phyloP scores from a whole-genome alignment of 1,284 basidiomycete species.

The Papiliotrema nemorosa region DNA sequence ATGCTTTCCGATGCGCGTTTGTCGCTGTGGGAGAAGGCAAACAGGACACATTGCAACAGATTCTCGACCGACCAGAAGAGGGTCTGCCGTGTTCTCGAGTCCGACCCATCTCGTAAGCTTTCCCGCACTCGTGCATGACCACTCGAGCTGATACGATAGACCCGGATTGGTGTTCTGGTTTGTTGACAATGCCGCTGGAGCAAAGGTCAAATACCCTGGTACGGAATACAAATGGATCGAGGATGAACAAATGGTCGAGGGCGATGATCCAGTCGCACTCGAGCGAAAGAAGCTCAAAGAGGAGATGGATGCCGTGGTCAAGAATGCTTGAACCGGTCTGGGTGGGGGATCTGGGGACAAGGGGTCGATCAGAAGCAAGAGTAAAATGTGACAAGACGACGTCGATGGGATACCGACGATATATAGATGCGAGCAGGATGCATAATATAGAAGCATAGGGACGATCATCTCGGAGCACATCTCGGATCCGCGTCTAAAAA shows the following conservation, averaged over 20 bases:
- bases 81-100: conserved; percentile 82
- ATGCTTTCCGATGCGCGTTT: conserved; percentile 81
- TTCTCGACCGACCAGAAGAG: conserved; percentile 76
- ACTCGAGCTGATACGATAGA: conserved; percentile 14
- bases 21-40: conserved; percentile 82
- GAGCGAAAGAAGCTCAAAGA: conserved; percentile 37
- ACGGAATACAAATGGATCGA: conserved; percentile 47
- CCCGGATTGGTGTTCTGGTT: conserved; percentile 91
- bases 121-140: not conserved
- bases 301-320: conserved; percentile 42
- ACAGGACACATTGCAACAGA: conserved; percentile 66
- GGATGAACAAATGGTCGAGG: conserved; percentile 14
- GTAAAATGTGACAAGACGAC: no score
- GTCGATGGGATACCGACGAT: no score
- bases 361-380: not conserved
- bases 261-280: conserved; percentile 26
- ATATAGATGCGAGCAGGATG: no score
- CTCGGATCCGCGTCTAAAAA: no score
- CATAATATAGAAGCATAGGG: no score
- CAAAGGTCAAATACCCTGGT: conserved; percentile 52
- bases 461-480: no score
- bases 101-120: conserved; percentile 57
- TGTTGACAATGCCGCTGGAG: conserved; percentile 73
- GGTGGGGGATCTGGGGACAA: not conserved
- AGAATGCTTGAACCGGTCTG: conserved; percentile 10